Base-by-base conservation (phyloP, 2,329 filamentous ascomycete genomes). In the Nothophaeocryptopus gaeumannii region DNA sequence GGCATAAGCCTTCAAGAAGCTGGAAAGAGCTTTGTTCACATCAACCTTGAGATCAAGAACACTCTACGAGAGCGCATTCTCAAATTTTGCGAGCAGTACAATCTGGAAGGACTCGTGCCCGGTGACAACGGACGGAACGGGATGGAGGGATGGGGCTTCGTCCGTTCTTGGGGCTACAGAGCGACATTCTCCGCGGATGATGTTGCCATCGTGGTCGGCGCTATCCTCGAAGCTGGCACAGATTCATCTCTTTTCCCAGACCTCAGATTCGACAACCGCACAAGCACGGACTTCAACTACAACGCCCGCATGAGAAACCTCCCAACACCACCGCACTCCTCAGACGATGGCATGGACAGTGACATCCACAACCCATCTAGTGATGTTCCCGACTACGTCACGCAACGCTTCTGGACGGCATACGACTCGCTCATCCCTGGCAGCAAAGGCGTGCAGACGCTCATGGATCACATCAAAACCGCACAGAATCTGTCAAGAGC, bases 31-130 rank as follows among this genome's bases (percentile, higher is more conserved):
- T 99, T 97, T 67, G 89, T 90, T 0, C 93, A 99, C 69, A 97
- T 99, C 91, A 92, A 97, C 70, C 95, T 96, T 84, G 85, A 95
- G 70, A 75, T 99, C 31, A 99, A 97, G 72, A 85, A 89, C 5
- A 88, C 89, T 29, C 73, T 97, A 29, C 84, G 92, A 36, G 82
- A 88, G 40, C 89, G 95, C 52, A 78, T 99, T 1, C 78, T 96
- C 14, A 92, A 92, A 63, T 97, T 96, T 66, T 91, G 91, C 0
- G 89, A 89, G 1, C 78, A 95, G 53, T 99, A 97, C 69, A 93
- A 95, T 26, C 79, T 99, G 1, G 91, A 97, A 58, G 93, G 92
- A 44, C 83, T 99, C 63, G 90, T 99, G 0, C 92, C 92, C 1
- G 82, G 85, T 4, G 84, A 82, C 57, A 81, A 83, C 45, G 84